These are phyloP conservation scores for Chrysanthemum lavandulifolium DNA, from an alignment of 129 eudicot species.

Conservation along the genomic window DNA sequence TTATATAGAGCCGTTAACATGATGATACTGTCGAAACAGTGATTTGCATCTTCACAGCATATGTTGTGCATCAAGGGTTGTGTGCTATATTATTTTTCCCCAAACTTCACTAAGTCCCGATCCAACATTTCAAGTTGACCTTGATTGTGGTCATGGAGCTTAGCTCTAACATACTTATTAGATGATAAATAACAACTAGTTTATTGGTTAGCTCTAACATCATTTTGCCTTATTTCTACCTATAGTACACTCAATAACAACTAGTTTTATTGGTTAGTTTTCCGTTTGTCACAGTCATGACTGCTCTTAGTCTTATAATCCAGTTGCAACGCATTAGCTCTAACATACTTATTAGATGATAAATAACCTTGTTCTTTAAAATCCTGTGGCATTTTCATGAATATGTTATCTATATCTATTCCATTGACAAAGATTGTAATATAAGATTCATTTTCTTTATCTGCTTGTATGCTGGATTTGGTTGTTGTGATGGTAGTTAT, in stretches of 20 bases:
- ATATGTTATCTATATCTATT: background rate
- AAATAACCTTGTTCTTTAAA: background rate
- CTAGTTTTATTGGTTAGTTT: conserved; percentile 17
- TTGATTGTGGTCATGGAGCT: too few relatives aligned
- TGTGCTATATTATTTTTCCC: too few relatives aligned
- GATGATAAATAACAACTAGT: too few relatives aligned
- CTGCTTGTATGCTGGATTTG: too few relatives aligned
- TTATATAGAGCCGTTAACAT: background rate
- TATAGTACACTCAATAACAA: background rate
- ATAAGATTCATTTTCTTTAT: too few relatives aligned
- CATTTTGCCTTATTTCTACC: conserved; percentile 10
- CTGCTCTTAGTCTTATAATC: conserved; percentile 5
- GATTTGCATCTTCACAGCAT: background rate
- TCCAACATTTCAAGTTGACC: too few relatives aligned
- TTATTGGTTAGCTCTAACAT: too few relatives aligned
- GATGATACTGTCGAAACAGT: background rate
- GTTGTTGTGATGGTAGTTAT: too few relatives aligned
- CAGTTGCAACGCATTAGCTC: conserved; percentile 5
- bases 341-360: background rate
- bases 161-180: too few relatives aligned
- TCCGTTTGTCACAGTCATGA: background rate
- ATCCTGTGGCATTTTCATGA: background rate
- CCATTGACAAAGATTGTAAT: too few relatives aligned
- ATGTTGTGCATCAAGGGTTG: too few relatives aligned
- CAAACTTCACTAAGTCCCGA: too few relatives aligned